Evolutionary conservation across 352 stramenopile species (phyloP).

Genomic region (Phytophthora fragariae): DNA sequence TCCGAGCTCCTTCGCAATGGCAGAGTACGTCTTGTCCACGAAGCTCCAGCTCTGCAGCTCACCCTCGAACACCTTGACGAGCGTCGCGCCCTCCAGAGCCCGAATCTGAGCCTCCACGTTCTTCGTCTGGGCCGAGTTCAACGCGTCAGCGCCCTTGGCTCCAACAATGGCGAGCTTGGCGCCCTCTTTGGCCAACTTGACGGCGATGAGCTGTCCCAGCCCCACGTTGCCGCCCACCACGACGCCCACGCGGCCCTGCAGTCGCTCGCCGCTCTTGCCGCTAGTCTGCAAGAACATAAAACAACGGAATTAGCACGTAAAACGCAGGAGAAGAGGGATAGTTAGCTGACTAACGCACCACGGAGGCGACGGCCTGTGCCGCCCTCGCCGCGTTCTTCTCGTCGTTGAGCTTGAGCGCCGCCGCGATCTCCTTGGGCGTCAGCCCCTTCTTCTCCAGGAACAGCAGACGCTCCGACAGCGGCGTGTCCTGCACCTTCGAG

Average conservation of each 20-base stretch:
- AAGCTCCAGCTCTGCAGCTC: constrained; percentile 64
- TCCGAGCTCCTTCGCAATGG: constrained; percentile 52
- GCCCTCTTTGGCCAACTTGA: constrained; percentile 70
- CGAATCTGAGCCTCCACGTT: constrained; percentile 54
- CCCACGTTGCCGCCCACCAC: constrained; percentile 68
- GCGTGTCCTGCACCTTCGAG: constrained; percentile 78
- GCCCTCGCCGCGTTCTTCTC: constrained; percentile 61
- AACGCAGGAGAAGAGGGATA: background rate
- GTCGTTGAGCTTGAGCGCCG: constrained; percentile 73
- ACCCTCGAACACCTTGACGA: constrained; percentile 51
- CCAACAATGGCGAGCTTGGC: constrained; percentile 64
- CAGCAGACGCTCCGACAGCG: constrained; percentile 70
- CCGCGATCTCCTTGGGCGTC: constrained; percentile 71
- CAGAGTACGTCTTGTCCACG: constrained; percentile 52
- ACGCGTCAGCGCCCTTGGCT: constrained; percentile 26
- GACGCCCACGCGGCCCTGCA: constrained; percentile 66
- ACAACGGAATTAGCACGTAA: constrained; percentile 17
- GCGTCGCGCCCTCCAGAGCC: constrained; percentile 19
- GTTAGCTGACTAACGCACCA: constrained; percentile 38
- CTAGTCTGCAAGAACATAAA: constrained; percentile 46
- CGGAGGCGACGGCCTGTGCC: constrained; percentile 64
- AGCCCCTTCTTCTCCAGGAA: constrained; percentile 86
- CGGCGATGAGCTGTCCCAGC: constrained; percentile 66
- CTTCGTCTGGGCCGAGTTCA: constrained; percentile 36
- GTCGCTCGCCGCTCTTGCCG: constrained; percentile 57